Base-by-base conservation (phyloP, 2,329 filamentous ascomycete genomes). In the Paradendryphiella salina region DNA sequence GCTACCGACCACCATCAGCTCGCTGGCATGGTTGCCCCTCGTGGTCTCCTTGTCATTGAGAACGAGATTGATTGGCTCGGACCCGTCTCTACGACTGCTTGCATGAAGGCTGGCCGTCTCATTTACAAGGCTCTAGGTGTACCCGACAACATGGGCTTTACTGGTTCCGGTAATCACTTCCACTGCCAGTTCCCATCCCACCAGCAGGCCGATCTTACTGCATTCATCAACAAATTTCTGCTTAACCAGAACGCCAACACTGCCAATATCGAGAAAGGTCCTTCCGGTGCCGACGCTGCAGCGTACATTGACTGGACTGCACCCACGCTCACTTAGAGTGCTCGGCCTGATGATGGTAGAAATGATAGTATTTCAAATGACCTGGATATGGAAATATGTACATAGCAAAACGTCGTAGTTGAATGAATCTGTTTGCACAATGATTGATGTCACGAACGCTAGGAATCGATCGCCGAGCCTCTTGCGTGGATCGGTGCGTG, bases 61-160 rank as follows among this genome's bases (percentile, higher is more conserved):
- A 85, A 84, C 63, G 78, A 82, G 59, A 75, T 75, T 57, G 80
- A 83, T 71, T 85, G 81, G 82, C 76, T 84, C 45, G 81, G 82
- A 31, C 80, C 79, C 40, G 78, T 81, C 50, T 78, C 78, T 46
- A 83, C 80, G 13, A 82, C 79, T 20, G 81, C 76, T 41, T 83
- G 80, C 71, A 83, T 83, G 81, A 79, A 79, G 69, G 79, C 77
- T 15, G 81, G 73, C 4, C 76, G 77, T 32, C 70, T 78, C 42
- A 78, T 83, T 63, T 84, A 82, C 70, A 77, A 80, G 72, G 78
- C 77, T 4, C 73, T 80, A 20, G 82, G 80, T 49, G 77, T 75
- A 1, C 75, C 78, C 13, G 78, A 78, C 57, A 77, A 80, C 67
- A 82, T 84, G 79, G 82, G 82, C 2, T 82, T 82, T 67, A 81